A percentile compares a stretch with the other conserved stretches of the same genome.
Conservation (phyloP, 148 eudicot species). For the Fallopia convolvulus region DNA sequence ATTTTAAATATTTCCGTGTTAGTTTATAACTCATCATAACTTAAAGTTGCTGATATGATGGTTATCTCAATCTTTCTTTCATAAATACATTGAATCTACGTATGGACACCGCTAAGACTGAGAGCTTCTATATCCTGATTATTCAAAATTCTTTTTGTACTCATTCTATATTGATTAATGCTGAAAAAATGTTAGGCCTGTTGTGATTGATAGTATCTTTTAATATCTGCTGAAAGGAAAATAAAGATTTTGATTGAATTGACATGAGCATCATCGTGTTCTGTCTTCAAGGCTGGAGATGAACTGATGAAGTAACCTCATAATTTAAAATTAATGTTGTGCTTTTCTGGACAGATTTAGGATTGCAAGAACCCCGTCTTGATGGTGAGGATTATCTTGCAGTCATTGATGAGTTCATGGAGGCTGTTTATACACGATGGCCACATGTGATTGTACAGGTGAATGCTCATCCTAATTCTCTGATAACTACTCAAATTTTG, state of each 20-base stretch:
- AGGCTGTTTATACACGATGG: conserved; percentile 95
- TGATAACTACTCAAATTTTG: background rate
- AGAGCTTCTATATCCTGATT: too few species aligned
- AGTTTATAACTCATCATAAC: background rate
- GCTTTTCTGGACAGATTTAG: conserved; percentile 49
- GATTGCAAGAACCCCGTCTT: conserved; percentile 90
- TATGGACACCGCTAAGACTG: background rate
- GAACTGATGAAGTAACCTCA: background rate
- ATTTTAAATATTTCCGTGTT: background rate
- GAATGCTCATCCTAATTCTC: conserved; percentile 8
- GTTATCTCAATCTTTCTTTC: background rate
- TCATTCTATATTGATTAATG: too few species aligned
- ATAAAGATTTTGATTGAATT: background rate
- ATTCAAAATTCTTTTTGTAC: too few species aligned
- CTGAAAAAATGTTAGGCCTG: too few species aligned
- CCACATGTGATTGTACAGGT: conserved; percentile 96
- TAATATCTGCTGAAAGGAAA: background rate
- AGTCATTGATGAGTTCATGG: conserved; percentile 94
- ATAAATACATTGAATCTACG: background rate
- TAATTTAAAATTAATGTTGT: background rate
- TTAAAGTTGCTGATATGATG: background rate
- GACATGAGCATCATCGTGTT: background rate
- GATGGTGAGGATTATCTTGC: conserved; percentile 92
- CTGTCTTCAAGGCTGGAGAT: background rate
- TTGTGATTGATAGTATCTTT: too few species aligned